Evolutionary conservation across 306 rosid species (phyloP).

Genomic region (Castanea crenata): DNA sequence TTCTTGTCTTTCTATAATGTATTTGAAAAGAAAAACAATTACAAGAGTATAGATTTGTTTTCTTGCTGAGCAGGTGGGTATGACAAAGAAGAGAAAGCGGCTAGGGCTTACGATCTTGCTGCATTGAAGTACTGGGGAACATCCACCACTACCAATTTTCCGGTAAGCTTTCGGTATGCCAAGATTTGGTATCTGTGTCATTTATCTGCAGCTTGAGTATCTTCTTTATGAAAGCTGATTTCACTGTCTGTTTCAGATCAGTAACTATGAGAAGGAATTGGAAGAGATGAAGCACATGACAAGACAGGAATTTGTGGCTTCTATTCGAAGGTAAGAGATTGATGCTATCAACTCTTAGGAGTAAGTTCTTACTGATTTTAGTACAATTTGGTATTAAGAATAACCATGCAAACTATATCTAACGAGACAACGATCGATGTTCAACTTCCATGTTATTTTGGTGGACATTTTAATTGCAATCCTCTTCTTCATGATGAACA

Average conservation of each 20-base stretch:
- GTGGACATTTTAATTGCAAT: no score
- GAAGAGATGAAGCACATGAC: constrained; percentile 99
- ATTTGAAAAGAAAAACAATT: not conserved
- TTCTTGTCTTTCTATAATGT: not conserved
- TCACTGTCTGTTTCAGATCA: constrained; percentile 44
- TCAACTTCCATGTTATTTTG: no score
- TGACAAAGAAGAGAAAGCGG: constrained; percentile 99
- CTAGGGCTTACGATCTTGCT: constrained; percentile 97
- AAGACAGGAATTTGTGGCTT: constrained; percentile 97
- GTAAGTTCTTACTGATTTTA: not conserved
- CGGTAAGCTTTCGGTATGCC: constrained; percentile 36
- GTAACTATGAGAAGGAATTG: constrained; percentile 89
- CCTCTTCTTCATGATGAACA: not conserved
- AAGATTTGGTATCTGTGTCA: not conserved
- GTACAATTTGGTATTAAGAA: not conserved
- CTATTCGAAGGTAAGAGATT: constrained; percentile 72
- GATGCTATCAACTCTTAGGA: not conserved
- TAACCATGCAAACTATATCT: not conserved
- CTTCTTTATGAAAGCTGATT: not conserved
- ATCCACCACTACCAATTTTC: constrained; percentile 95
- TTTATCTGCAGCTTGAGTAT: not conserved
- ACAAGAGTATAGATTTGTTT: not conserved
- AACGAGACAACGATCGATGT: not conserved
- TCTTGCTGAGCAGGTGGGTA: constrained; percentile 66
- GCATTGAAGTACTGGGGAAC: constrained; percentile 99